Evolutionary conservation across 306 rosid species (phyloP).

Genomic region (Coriaria nepalensis): DNA sequence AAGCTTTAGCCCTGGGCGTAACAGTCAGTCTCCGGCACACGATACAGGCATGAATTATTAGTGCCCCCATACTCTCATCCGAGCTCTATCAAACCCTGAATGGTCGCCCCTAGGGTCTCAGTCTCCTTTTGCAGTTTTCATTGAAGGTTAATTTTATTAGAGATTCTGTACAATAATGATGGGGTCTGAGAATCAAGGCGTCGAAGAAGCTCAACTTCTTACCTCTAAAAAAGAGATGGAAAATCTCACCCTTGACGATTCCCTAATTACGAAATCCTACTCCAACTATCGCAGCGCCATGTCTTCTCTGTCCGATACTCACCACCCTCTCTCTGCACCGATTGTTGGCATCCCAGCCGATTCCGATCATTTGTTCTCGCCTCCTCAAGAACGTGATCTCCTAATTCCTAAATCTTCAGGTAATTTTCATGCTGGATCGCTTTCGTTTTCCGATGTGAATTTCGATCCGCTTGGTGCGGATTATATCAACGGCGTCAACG

Average conservation of each 20-base stretch:
- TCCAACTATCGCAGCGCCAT: conserved; percentile 66
- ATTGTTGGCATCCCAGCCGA: conserved; percentile 15
- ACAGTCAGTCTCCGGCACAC: conserved; percentile 14
- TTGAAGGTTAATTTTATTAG: too few species aligned
- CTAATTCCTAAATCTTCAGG: conserved; percentile 28
- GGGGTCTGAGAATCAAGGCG: conserved; percentile 60
- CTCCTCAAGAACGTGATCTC: conserved; percentile 24
- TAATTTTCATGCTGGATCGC: conserved; percentile 49
- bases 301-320: conserved; percentile 39
- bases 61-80: neutral
- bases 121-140: too few species aligned
- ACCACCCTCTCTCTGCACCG: conserved; percentile 33
- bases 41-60: conserved; percentile 1
- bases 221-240: conserved; percentile 45
- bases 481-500: conserved; percentile 22
- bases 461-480: conserved; percentile 62
- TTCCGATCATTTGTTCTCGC: conserved; percentile 36
- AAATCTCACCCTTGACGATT: conserved; percentile 44
- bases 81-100: neutral
- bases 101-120: conserved; percentile 25
- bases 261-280: conserved; percentile 28
- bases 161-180: conserved; percentile 37
- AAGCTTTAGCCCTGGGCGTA: conserved; percentile 7
- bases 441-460: conserved; percentile 52
- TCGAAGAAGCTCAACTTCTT: conserved; percentile 35